These are phyloP conservation scores for Epipyxis sp. DNA, from an alignment of 108 stramenopile species.

Conservation along the genomic window DNA sequence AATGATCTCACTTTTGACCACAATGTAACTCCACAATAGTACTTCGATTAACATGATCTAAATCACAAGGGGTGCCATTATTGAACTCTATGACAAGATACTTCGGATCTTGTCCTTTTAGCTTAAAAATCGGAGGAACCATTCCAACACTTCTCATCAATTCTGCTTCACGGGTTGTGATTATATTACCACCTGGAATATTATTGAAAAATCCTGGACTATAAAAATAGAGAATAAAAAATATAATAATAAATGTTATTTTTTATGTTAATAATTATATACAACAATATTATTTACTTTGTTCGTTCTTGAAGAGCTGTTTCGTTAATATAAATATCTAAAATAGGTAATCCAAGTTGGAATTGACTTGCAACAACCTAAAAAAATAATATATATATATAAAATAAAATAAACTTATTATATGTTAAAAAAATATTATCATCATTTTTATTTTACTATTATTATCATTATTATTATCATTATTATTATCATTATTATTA, in stretches of 20 bases:
- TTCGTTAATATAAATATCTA: neutral
- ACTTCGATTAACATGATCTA: neutral
- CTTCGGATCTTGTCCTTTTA: neutral
- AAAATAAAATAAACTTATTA: too few relatives aligned
- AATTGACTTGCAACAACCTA: slow-evolving; percentile 2
- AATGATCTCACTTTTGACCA: neutral
- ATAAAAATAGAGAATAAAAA: too few relatives aligned
- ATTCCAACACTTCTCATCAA: neutral
- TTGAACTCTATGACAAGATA: neutral
- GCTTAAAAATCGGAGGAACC: neutral
- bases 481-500: too few relatives aligned
- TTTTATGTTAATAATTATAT: too few relatives aligned
- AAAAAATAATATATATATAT: too few relatives aligned
- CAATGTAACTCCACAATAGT: neutral
- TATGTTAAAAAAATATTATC: too few relatives aligned
- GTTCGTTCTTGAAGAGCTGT: neutral
- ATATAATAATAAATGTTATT: too few relatives aligned
- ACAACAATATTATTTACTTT: too few relatives aligned
- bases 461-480: too few relatives aligned
- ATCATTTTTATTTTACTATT: too few relatives aligned
- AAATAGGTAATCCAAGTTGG: neutral
- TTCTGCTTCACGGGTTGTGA: neutral
- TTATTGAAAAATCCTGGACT: neutral
- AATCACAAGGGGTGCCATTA: slow-evolving; percentile 15
- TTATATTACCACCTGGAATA: neutral